Evolutionary conservation across 345 rosid species (phyloP), one percentile per base, ranked within the genome.

Genomic region (Linum trigynum): DNA sequence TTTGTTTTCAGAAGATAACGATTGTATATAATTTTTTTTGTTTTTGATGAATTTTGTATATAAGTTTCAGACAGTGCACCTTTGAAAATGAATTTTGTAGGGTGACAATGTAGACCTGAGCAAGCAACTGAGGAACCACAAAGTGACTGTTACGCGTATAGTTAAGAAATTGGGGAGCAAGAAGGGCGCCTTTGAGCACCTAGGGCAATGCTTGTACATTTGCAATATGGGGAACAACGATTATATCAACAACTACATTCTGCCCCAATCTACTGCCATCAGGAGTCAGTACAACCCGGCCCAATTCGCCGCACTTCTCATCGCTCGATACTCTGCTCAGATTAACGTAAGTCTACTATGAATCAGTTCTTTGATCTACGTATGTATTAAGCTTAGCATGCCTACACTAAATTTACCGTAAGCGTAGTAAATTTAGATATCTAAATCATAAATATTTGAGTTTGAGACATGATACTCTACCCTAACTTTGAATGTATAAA

Each of bases 201-300:
- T 65, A 8, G 61, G 16, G 0, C 23, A 62, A 14, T 74, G 77
- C 45, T 50, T 69, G 4, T 74, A 74, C 57, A 65, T 62, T 16
- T 8, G 57, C 3, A 68, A 65, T 38, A 65, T 69, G 8, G 77
- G 77, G 3, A 65, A 40, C 48, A 74, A 74, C 41, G 77, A 74
- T 45, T 74, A 74, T 59, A 60, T 74, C 11, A 69, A 65, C 60
- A 72, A 72, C 67, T 72, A 72, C 32, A 63, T 45, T 60, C 17
- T 72, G 11, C 66, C 73, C 5, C 42, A 41, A 3, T 3, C 16
- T 11, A 60, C 36, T 15, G 62, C 56, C 9, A 14, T 66, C 41
- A 72, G 75, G 51, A 61, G 3, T 4, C 37, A 43, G 2, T 62
- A 61, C 50, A n/a, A 66, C 2, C 64, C 71, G 12, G 6, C 2